Percentiles rank a stretch among this genome's conserved stretches.
Conservation (phyloP, 371 early-diverging fungal species). For the Sanchytrium tribonematis region DNA sequence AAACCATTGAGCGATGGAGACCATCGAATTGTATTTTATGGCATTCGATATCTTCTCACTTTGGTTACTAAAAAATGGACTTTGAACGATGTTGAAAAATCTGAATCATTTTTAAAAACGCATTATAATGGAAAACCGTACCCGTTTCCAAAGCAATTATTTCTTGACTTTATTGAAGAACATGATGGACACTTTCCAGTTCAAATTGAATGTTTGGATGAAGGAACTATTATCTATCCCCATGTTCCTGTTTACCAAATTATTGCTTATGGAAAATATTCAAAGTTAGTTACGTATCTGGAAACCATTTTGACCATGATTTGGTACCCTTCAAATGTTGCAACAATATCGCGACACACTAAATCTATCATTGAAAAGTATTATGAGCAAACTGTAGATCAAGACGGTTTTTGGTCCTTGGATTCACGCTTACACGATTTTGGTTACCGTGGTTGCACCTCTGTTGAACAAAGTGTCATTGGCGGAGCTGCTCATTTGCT, state of each 20-base stretch:
- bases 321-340: constrained; percentile 59
- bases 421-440: constrained; percentile 48
- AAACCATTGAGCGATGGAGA: constrained; percentile 32
- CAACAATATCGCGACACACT: constrained; percentile 37
- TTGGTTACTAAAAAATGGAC: constrained; percentile 34
- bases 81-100: constrained; percentile 24
- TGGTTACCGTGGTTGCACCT: constrained; percentile 59
- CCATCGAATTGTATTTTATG: constrained; percentile 40
- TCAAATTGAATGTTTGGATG: constrained; percentile 34
- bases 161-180: constrained; percentile 32
- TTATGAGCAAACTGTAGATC: constrained; percentile 31
- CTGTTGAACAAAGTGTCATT: constrained; percentile 48
- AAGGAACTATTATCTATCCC: constrained; percentile 41
- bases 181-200: constrained; percentile 50
- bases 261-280: constrained; percentile 31
- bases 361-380: constrained; percentile 22
- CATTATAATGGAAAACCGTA: constrained; percentile 29
- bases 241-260: constrained; percentile 47
- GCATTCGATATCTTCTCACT: constrained; percentile 41
- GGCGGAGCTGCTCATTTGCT: constrained; percentile 50
- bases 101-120: constrained; percentile 31
- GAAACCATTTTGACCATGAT: constrained; percentile 48
- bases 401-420: constrained; percentile 14
- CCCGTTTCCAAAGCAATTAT: constrained; percentile 45
- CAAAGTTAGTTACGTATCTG: constrained; percentile 42